Evolutionary conservation across 2,329 filamentous ascomycete genomes (phyloP), one percentile per base, ranked within the genome.

Genomic region (Mycosphaerella arachidis): DNA sequence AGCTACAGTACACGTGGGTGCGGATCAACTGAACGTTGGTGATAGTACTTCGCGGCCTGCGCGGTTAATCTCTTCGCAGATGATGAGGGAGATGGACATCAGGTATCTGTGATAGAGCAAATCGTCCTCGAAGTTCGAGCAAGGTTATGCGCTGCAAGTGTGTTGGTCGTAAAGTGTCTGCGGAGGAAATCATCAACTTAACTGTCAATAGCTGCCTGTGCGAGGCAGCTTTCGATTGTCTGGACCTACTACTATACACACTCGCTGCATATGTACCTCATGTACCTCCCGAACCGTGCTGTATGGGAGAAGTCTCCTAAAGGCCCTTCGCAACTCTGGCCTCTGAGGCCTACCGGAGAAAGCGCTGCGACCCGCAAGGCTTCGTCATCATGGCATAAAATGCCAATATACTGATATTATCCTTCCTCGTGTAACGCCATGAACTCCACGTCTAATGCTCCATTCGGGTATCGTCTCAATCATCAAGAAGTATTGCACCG

Each of bases 401-500:
- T 43, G 40, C 40, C 40, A n/a, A 16, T n/a, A 18, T 13, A 18
- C n/a, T 8, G 35, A 37, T 18, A 43, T 18, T 18, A 43, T 43
- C 40, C 40, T 43, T 5, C 40, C n/a, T 31, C 3, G 12, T 50
- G 46, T 29, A 52, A 52, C 50, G 50, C 50, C 50, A 20, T 35
- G 50, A 35, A 35, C 46, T 29, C 46, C 46, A 13, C 18, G 50
- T 35, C 27, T 18, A n/a, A 51, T 31, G 30, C n/a, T 20, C 31
- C 4, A 8, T 8, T 12, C 6, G 50, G 50, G 50, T 52, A 52
- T 52, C 50, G 30, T 35, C 8, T 52, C 50, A 52, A 52, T 52
- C 30, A 52, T 72, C 70, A 30, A 72, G 58, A n/a, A 70, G 35
- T 57, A 72, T 72, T 12, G 70, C 66, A 20, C 70, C 70, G 48